A percentile compares a stretch with the other conserved stretches of the same genome.
Evolutionary conservation across 805 yeast genomes (phyloP).

Genomic region (Hanseniaspora opuntiae): DNA sequence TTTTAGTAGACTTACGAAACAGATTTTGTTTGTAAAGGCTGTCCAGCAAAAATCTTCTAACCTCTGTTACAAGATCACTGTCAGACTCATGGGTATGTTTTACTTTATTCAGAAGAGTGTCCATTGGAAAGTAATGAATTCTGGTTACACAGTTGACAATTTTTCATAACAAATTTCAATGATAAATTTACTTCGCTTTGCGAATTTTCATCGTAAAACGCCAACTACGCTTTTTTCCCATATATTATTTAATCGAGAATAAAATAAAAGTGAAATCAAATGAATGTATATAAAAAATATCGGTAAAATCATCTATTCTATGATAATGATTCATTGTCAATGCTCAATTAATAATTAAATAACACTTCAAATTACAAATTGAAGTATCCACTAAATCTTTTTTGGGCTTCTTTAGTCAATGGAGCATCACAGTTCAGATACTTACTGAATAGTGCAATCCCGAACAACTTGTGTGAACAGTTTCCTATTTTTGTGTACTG

Average conservation of each 20-base stretch:
- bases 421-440: constrained; percentile 50
- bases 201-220: too few species aligned
- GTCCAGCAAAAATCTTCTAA: not conserved
- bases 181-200: too few species aligned
- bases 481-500: constrained; percentile 39
- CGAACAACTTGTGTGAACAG: constrained; percentile 47
- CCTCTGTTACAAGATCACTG: not conserved
- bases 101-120: not conserved
- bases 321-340: too few species aligned
- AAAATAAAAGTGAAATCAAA: not conserved
- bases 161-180: too few species aligned
- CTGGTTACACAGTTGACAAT: too few species aligned
- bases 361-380: constrained; percentile 13
- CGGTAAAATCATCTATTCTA: too few species aligned
- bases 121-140: not conserved
- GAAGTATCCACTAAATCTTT: constrained; percentile 17
- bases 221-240: too few species aligned
- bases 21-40: not conserved
- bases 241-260: too few species aligned
- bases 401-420: constrained; percentile 25
- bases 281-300: not conserved
- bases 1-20: not conserved
- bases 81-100: constrained; percentile 12
- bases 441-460: constrained; percentile 57
- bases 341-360: too few species aligned